Evolutionary conservation across 768 basidiomycete genomes (phyloP).

Genomic region (Collybia mongolica): DNA sequence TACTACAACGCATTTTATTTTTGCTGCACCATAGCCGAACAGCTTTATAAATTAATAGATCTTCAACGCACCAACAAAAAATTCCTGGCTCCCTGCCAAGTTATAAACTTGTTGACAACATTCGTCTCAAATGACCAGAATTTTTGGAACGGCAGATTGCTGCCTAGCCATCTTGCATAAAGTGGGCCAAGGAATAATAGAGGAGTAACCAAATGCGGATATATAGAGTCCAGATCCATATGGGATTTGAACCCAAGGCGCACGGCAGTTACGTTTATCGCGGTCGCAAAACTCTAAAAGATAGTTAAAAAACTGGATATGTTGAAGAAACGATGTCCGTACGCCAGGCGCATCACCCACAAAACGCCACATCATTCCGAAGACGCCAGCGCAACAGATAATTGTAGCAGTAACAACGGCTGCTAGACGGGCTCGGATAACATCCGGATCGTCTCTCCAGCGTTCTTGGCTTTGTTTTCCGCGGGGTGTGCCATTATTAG

Average conservation of each 20-base stretch:
- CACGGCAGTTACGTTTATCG: constrained; percentile 28
- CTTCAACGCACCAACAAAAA: constrained; percentile 44
- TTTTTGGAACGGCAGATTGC: constrained; percentile 54
- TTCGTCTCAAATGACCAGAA: constrained; percentile 42
- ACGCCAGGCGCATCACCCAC: constrained; percentile 21
- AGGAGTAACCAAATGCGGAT: constrained; percentile 67
- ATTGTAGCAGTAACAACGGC: constrained; percentile 67
- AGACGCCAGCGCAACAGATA: constrained; percentile 53
- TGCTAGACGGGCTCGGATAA: constrained; percentile 75
- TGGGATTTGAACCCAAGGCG: constrained; percentile 39
- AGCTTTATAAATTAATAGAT: background rate
- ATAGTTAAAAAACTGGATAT: background rate
- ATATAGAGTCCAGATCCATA: constrained; percentile 14
- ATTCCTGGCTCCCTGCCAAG: constrained; percentile 69
- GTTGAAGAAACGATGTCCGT: constrained; percentile 4
- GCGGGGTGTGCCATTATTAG: constrained; percentile 24
- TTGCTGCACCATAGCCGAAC: background rate
- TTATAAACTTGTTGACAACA: constrained; percentile 39
- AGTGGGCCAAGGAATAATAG: constrained; percentile 78
- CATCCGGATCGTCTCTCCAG: constrained; percentile 81
- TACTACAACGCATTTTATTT: background rate
- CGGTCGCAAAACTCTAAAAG: constrained; percentile 12
- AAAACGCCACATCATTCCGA: constrained; percentile 33
- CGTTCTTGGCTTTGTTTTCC: constrained; percentile 36
- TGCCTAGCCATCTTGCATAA: constrained; percentile 48